These are phyloP conservation scores for Acidiella bohemica DNA, from an alignment of 495 filamentous ascomycete genomes.

Conservation along the genomic window DNA sequence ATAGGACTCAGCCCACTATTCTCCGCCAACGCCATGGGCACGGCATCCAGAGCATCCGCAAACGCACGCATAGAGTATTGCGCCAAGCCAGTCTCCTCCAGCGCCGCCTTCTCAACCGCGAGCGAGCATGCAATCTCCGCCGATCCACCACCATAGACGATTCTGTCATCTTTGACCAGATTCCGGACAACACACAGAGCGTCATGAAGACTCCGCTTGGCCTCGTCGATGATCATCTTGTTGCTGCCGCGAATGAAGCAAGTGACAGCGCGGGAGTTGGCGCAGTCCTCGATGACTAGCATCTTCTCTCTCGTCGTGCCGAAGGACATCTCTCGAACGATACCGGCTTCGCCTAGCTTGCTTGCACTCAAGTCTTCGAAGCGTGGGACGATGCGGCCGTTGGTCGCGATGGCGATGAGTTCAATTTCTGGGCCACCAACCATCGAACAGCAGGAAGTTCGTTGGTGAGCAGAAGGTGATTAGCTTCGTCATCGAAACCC, in stretches of 20 bases:
- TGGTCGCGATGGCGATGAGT: conserved; percentile 95
- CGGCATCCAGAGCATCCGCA: conserved; percentile 80
- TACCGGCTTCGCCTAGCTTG: conserved; percentile 80
- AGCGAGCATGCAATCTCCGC: conserved; percentile 96
- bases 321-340: conserved; percentile 89
- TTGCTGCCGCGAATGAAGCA: conserved; percentile 94
- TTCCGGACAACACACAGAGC: conserved; percentile 96
- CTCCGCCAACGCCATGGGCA: conserved; percentile 94
- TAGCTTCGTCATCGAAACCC: conserved; percentile 99
- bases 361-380: conserved; percentile 86
- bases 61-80: conserved; percentile 99
- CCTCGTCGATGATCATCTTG: conserved; percentile 99
- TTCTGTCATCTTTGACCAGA: conserved; percentile 85
- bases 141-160: conserved; percentile 96
- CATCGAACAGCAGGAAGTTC: conserved; percentile 90
- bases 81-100: conserved; percentile 75
- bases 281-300: conserved; percentile 98
- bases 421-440: conserved; percentile 98
- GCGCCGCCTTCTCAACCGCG: conserved; percentile 83
- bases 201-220: conserved; percentile 92
- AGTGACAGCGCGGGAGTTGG: conserved; percentile 92
- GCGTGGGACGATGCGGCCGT: conserved; percentile 89
- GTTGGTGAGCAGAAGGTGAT: conserved; percentile 92
- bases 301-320: conserved; percentile 98
- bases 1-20: conserved; percentile 95